Evolutionary conservation across 768 basidiomycete species (phyloP).

Genomic region (Kwoniella botswanensis): DNA sequence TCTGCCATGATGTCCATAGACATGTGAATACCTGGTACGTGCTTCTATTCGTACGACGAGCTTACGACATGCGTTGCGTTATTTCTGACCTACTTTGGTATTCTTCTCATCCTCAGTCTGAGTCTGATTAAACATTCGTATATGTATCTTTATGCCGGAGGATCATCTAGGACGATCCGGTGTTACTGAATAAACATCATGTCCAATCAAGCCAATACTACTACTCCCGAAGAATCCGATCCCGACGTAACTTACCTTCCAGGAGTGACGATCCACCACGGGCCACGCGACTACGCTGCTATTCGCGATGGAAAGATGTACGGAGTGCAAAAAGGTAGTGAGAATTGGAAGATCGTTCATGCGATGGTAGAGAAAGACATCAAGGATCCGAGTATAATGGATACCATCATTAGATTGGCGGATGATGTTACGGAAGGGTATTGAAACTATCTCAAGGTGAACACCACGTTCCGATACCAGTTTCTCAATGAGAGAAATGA

Average conservation of each 20-base stretch:
- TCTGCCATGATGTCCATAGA: too few species aligned
- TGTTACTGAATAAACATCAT: background rate
- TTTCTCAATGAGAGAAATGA: too few species aligned
- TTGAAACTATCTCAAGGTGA: too few species aligned
- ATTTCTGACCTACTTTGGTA: too few species aligned
- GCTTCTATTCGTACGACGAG: too few species aligned
- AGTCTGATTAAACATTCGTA: too few species aligned
- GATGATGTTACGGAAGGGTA: conserved; percentile 6
- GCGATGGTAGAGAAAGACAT: background rate
- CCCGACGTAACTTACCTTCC: background rate
- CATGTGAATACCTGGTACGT: too few species aligned
- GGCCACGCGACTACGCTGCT: background rate
- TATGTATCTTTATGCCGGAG: too few species aligned
- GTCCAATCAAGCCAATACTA: background rate
- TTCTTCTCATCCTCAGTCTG: too few species aligned
- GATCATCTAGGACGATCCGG: too few species aligned
- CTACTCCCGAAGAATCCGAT: background rate
- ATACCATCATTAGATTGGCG: background rate
- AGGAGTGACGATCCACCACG: background rate
- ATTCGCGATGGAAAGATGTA: background rate
- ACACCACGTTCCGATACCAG: too few species aligned
- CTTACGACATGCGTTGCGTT: too few species aligned
- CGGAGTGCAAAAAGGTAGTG: conserved; percentile 1
- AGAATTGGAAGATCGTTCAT: conserved; percentile 8
- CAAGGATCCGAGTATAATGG: background rate